phyloP scores from a whole-genome alignment of 2,329 filamentous ascomycete genomes.

The Fusarium secorum region DNA sequence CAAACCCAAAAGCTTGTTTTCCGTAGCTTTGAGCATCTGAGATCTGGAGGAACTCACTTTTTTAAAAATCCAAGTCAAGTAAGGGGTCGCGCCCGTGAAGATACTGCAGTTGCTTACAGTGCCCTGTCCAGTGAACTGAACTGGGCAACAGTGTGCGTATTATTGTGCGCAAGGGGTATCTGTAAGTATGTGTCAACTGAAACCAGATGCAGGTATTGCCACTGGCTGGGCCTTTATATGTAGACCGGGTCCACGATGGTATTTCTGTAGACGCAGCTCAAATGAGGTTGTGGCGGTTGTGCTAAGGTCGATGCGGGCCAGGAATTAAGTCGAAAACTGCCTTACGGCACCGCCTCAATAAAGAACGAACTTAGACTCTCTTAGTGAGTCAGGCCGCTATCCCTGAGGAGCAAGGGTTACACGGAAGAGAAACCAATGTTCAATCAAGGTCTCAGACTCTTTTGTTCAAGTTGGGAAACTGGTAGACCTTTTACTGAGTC shows the following conservation, averaged over 20 bases:
- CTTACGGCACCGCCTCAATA: slow-evolving; percentile 40
- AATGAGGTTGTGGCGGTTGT: slow-evolving; percentile 13
- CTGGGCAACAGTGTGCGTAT: neutral
- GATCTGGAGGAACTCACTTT: slow-evolving; percentile 3
- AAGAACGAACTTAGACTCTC: neutral
- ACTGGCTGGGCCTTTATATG: slow-evolving; percentile 12
- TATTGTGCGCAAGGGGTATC: neutral
- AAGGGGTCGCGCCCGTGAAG: neutral
- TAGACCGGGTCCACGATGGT: neutral
- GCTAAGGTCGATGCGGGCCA: slow-evolving; percentile 18
- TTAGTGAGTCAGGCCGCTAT: slow-evolving; percentile 36
- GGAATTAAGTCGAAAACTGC: slow-evolving; percentile 32
- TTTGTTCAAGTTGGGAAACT: neutral
- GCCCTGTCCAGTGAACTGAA: neutral
- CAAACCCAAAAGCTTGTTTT: neutral
- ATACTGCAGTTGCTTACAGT: neutral
- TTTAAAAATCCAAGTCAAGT: neutral
- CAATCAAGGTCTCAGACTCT: neutral
- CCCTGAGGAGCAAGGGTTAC: neutral
- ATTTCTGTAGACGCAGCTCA: slow-evolving; percentile 6
- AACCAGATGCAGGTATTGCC: neutral
- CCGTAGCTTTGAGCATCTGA: neutral
- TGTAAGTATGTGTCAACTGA: neutral
- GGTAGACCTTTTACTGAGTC: slow-evolving; percentile 8
- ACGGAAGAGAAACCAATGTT: neutral